Base-by-base conservation (phyloP, 1,139 yeast genomes). In the Suhomyces maxii region DNA sequence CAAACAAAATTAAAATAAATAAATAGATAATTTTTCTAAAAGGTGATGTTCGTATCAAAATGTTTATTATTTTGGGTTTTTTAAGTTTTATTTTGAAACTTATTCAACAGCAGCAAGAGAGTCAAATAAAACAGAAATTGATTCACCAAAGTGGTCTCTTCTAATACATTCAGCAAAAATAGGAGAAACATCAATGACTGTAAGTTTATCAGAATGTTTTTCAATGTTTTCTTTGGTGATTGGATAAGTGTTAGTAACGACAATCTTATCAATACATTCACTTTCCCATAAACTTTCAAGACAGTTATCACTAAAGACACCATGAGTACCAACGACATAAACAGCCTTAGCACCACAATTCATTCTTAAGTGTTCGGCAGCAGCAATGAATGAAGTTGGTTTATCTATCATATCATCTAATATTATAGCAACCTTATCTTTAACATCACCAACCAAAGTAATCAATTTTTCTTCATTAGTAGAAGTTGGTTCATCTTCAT, bases 131-230 rank as follows among this genome's bases (percentile, higher is more conserved):
- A 90, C 96, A 33, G 96, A 87, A 53, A 91, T 91, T 53, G 95
- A 86, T 71, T 91, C 98, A 63, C 98, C 99, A 60, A 91, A 91
- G 67, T 95, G 99, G 65, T 93, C 97, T 73, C 99, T 86, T 73
- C 99, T 84, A 53, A 95, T 93, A 69, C 98, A 93, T 72, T 95
- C 99, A 33, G 99, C 98, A 63, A 95, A 87, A 47, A 93, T 91
- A 26, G 96, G 86, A 45, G 97, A 87, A 41, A 95, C 95, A 63
- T 95, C 99, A 60, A 95, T 93, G 41, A 89, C 87, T 10, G 84
- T 84, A 59, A 95, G 77, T 53, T 63, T 63, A 64, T 90, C 89
- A 48, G 78, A 69, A 51, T 82, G 77, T 42, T 71, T 74, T 44
- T 75, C 77, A 45, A 81, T 74, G 56, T 80, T 76, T 46, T 80